Evolutionary conservation across 2,329 filamentous ascomycete genomes (phyloP), one percentile per base, ranked within the genome.

Genomic region (Aureobasidium sp.): DNA sequence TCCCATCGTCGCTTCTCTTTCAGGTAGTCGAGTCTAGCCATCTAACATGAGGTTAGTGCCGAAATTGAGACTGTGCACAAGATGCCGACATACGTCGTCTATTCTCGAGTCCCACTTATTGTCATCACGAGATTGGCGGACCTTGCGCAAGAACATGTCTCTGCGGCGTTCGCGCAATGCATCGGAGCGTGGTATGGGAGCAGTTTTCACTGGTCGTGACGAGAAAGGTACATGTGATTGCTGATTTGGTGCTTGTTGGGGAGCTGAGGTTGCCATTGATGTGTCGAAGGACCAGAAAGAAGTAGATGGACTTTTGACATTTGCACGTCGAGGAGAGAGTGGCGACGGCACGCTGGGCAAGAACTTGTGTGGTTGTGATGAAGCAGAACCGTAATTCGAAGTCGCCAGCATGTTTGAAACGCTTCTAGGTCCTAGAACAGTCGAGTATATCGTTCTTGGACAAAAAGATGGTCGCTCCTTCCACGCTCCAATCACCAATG

Each of bases 91-190:
- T 70, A 79, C 78, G 72, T 80, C 77, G 37, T 81, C 79, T 1
- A 77, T 75, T 34, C 79, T 69, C 17, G 68, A 67, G 63, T 77
- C 74, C 74, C 77, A 81, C 52, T 74, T 72, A 69, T 71, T 72
- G 5, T 81, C 78, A 5, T 81, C 78, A 46, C 79, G 69, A 2
- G 70, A 70, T 46, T 75, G 74, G 56, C 75, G 70, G 12, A 81
- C 76, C 59, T 76, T 88, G 70, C 85, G 84, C 63, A 93, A 75
- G 68, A 93, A 93, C 62, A 88, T 77, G 36, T 83, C 82, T 51
- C 89, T 79, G 62, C 89, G 78, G 60, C 82, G 78, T 70, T 90
- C 86, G 61, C 85, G 83, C 0, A 79, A 78, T 20, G 83, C 84
- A 70, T 91, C 76, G 56, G 76, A 82, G 66, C 82, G 81, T 20